Evolutionary conservation across 805 yeast genomes (phyloP), one percentile per base, ranked within the genome.

Genomic region (Metschnikowia corniflorae): DNA sequence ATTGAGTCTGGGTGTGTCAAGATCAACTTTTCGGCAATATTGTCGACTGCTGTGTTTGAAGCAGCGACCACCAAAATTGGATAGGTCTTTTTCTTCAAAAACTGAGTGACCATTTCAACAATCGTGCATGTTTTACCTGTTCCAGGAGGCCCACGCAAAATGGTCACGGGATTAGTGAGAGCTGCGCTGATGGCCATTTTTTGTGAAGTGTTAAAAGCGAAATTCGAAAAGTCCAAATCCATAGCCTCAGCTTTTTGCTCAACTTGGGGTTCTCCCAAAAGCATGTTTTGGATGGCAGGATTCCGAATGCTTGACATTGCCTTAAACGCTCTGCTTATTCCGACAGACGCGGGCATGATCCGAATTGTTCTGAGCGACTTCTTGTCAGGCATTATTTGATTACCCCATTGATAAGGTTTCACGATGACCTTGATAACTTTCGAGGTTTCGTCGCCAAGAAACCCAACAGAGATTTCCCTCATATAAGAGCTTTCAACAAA

Each of bases 101-200:
- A 61, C 50, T 86, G 95, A 47, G 84, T 81, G 16, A 88, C 76
- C 37, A 89, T 84, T 0, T 94, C 80, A 1, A 95, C 91, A 0
- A 96, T 86, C 0, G 95, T 87, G 13, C 86, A 93, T 0, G 97
- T 89, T 55, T 88, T 88, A 57, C 97, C 97, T 0, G 97, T 88
- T 14, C 73, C 73, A 4, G 97, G 97, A 9, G 97, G 97, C 13
- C 97, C 97, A 58, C 88, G 96, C 26, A 42, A 39, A 19, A 47
- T 29, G 14, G 42, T 29, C 18, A 47, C 30, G 5, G 46, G 46
- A 18, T 31, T 31, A 16, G 22, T 22, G 16, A 46, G 27, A 29
- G 40, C 49, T 18, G 44, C 27, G 7, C 24, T 66, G 14, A 88
- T 87, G 0, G 97, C 96, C 49, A 73, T 75, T 2, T 74, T 72